Evolutionary conservation across 2,329 filamentous ascomycete genomes (phyloP), one percentile per base, ranked within the genome.

Genomic region (Penicillium sp.): DNA sequence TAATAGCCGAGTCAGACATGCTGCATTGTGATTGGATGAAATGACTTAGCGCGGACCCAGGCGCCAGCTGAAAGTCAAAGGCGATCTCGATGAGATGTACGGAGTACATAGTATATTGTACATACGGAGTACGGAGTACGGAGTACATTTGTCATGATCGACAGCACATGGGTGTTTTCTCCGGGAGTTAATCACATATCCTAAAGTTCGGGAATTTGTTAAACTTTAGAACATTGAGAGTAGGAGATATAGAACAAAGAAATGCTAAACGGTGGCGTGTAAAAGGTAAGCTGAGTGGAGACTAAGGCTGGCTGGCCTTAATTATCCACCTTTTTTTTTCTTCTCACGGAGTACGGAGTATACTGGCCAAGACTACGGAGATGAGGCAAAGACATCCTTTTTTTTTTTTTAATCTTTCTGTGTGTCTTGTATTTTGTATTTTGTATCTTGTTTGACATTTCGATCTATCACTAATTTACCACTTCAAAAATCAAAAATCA

Each of bases 1-100:
- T 9, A 35, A 55, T 63, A 66, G 59, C 61, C 64, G 61, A 65
- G 55, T 53, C 27, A 15, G 25, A 49, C 15, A 35, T 31, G 15
- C 13, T 25, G 51, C 35, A 33, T 17, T 15, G 23, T 63, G 62
- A 64, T 64, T 64, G 51, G 62, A 29, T 27, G 50, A 35, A 29
- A 29, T 21, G 42, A 10, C 50, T 55, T 61, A 65, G 59, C 59
- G 55, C 57, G 58, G 44, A 50, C 43, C 58, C 33, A 39, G 55
- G 55, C 54, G 58, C 53, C 43, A 61, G 63, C 60, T 61, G 62
- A 58, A 56, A 31, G 15, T 21, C 48, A 43, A 29, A 45, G 54
- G 36, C 49, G 49, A 48, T 49, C 60, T 58, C 47, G 19, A 41
- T 19, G 38, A 23, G 19, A 35, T n/a, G n/a, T 42, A 23, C n/a